Evolutionary conservation across 192 early-diverging fungal genomes (phyloP), one percentile per base, ranked within the genome.

Genomic region (Coemansia sp.): DNA sequence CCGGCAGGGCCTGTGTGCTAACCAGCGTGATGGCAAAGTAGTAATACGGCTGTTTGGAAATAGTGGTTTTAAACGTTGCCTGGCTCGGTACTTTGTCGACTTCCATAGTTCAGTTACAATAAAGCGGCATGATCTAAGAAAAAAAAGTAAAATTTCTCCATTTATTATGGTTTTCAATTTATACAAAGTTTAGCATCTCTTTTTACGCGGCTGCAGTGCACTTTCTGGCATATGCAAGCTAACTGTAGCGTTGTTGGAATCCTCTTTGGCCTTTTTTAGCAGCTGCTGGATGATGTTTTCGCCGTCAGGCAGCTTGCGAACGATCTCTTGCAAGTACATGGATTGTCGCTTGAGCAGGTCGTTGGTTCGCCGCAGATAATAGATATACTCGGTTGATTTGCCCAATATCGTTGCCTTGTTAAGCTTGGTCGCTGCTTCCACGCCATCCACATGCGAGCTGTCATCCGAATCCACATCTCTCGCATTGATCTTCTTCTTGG

Each of bases 371-470:
- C 79, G 71, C 43, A 80, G 44, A 43, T 80, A 53, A 44, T 75
- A 80, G 34, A 97, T 94, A 71, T 97, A 96, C 69, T 97, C 93
- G 0, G 93, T 94, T 0, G 91, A 87, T 52, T 94, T 94, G 28
- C 85, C 79, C 53, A 97, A 56, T 40, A 97, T 89, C 5, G 93
- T 96, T 5, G 93, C 94, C 69, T 97, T 97, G 81, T 97, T 95
- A 16, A 93, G 79, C 49, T 93, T 91, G 11, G 83, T 91, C 0
- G 91, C 92, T 5, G 84, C 89, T 1, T 88, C 80, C 16, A 95
- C 87, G 21, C 93, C 93, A 51, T 95, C 93, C 12, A 90, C 67
- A 46, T 82, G 72, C 11, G 56, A 56, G 7, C 76, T 72, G 3
- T 81, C 74, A 12, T 67, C 72, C 10, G 71, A 71, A 1, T 59